Conservation (phyloP, 2,329 filamentous ascomycete genomes). For the Stachybotrys chlorohalonatus region DNA sequence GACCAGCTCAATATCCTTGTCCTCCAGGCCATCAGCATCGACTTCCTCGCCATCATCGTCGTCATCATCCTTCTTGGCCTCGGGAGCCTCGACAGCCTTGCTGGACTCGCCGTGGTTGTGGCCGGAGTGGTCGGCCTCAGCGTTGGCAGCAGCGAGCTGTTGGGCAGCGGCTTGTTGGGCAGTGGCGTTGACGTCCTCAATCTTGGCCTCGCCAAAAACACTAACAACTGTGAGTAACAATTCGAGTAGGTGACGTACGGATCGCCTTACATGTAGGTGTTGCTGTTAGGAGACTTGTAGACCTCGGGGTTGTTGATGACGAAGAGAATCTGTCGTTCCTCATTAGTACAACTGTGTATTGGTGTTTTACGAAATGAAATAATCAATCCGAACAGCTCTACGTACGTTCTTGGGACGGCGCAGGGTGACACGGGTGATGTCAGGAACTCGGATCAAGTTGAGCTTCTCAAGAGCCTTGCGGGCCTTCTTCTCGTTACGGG, state of each 20-base stretch:
- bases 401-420: slow-evolving; percentile 98
- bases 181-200: slow-evolving; percentile 98
- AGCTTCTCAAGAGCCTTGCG: slow-evolving; percentile 99
- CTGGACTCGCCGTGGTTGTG: slow-evolving; percentile 64
- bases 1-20: slow-evolving; percentile 99
- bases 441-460: slow-evolving; percentile 89
- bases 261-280: slow-evolving; percentile 90
- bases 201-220: slow-evolving; percentile 99
- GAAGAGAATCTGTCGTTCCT: slow-evolving; percentile 72
- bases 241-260: not conserved
- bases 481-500: slow-evolving; percentile 99
- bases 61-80: slow-evolving; percentile 60
- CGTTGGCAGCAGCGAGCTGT: slow-evolving; percentile 71
- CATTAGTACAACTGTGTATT: slow-evolving; percentile 8
- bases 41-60: slow-evolving; percentile 95
- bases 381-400: slow-evolving; percentile 17
- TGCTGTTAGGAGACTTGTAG: slow-evolving; percentile 98
- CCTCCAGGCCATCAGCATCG: slow-evolving; percentile 87
- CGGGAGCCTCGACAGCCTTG: slow-evolving; percentile 52
- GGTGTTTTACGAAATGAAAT: not conserved
- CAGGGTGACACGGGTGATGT: slow-evolving; percentile 96
- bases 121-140: slow-evolving; percentile 58
- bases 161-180: slow-evolving; percentile 93
- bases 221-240: slow-evolving; percentile 34
- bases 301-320: slow-evolving; percentile 99